These are phyloP conservation scores for Penicillium sp. DNA, from an alignment of 2,329 filamentous ascomycete genomes.

Conservation along the genomic window DNA sequence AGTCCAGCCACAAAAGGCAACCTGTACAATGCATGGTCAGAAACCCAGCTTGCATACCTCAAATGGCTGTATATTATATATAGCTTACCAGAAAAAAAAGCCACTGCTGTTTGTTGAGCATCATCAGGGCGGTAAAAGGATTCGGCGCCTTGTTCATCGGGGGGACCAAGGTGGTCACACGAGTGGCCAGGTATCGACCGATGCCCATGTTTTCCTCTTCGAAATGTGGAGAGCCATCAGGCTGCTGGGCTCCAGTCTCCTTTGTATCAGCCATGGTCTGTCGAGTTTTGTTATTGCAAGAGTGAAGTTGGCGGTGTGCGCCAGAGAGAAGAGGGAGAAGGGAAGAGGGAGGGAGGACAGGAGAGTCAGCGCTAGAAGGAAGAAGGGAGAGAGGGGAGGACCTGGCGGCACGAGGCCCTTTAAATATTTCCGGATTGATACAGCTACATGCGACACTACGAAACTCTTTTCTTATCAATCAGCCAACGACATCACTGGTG, in stretches of 20 bases:
- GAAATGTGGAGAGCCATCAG: background rate
- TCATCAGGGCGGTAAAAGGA: slow-evolving; percentile 48
- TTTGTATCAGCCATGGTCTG: slow-evolving; percentile 5
- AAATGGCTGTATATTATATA: too few species aligned
- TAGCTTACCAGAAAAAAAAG: slow-evolving; percentile 50
- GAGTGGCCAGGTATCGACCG: slow-evolving; percentile 50
- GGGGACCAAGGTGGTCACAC: slow-evolving; percentile 53
- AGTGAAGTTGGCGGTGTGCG: background rate
- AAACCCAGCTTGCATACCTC: background rate
- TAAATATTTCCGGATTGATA: background rate
- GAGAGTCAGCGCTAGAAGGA: too few species aligned
- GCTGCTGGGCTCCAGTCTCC: background rate
- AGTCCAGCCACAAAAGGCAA: slow-evolving; percentile 47
- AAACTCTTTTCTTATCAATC: too few species aligned
- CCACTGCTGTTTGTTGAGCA: slow-evolving; percentile 56
- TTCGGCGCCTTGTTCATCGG: slow-evolving; percentile 53
- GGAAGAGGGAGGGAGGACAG: background rate
- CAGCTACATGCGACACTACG: background rate
- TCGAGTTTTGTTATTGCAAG: background rate
- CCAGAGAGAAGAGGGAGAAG: background rate
- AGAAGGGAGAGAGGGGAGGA: too few species aligned
- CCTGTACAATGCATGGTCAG: slow-evolving; percentile 19
- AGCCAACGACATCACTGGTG: too few species aligned
- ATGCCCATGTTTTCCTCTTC: slow-evolving; percentile 15
- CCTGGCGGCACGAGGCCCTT: background rate